Base-by-base conservation (phyloP, 345 rosid species). In the Syzygium jambos region DNA sequence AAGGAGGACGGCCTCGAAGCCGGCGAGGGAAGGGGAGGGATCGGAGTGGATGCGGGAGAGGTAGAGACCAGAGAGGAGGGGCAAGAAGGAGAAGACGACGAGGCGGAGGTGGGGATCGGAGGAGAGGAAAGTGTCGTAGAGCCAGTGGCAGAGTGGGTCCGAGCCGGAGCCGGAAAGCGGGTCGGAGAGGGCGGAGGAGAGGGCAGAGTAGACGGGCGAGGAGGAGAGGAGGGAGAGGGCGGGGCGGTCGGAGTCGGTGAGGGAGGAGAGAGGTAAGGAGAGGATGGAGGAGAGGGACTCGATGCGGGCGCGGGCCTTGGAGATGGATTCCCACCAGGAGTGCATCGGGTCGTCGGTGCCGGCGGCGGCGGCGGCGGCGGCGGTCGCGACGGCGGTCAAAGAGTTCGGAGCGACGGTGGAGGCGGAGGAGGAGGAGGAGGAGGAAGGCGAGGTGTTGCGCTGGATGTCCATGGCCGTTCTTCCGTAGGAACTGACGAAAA, bases 261-360 rank as follows among this genome's bases (percentile, higher is more conserved):
- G 93, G 53, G 98, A 94, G 43, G 99, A 94, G 83, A 98, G 90
- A 80, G 96, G 89, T 52, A 92, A 88, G 2, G 96, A 92, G 88
- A 98, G 93, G 87, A 96, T 90, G 52, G 94, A 84, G 41, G 99
- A 93, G 15, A 98, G 95, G 9, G 98, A 87, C 78, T 96, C 95
- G 86, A 98, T 94, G 52, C 94, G 95, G 78, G 99, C 88, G 30
- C 98, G 92, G 52, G 99, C 93, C 94, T 95, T 98, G 77, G 99
- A 98, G 88, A 98, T 91, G 77, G 99, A 94, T 89, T 98, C 99
- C 98, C 99, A 98, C 99, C 98, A 96, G 5, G 99, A 95, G 86
- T 98, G 99, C 95, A 95, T 93, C 21, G 95, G 95, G 87, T 95
- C 96, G 61, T 88, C 90, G 84, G 92, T 91, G 78, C 86, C 51